A percentile compares a stretch with the other conserved stretches of the same genome.
These are phyloP conservation scores for Calonectria naviculata DNA, from an alignment of 2,329 filamentous ascomycete genomes.

Conservation along the genomic window DNA sequence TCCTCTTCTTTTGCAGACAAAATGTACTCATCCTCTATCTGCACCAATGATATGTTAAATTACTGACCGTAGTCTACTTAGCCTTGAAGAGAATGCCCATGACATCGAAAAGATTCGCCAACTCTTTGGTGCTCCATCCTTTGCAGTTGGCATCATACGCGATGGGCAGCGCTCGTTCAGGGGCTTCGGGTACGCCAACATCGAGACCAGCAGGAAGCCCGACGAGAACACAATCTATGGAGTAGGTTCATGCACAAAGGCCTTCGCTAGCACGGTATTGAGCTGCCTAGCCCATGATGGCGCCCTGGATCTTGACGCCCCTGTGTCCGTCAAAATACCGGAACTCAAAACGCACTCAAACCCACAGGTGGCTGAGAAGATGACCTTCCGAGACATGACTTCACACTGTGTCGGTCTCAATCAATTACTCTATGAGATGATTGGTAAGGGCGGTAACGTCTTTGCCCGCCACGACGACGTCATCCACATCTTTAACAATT, in stretches of 20 bases:
- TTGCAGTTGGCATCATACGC: conserved; percentile 4
- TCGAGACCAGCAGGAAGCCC: background rate
- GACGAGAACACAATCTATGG: conserved; percentile 7
- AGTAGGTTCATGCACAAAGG: conserved; percentile 17
- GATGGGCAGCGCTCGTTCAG: background rate
- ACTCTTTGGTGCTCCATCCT: background rate
- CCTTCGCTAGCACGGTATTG: background rate
- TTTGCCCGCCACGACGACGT: background rate
- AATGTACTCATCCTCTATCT: no score
- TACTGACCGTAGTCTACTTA: background rate
- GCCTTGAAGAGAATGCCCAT: background rate
- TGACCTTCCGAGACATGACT: conserved; percentile 6
- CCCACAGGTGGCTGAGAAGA: background rate
- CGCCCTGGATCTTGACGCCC: background rate
- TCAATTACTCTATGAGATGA: background rate
- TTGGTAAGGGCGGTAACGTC: background rate
- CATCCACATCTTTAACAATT: background rate
- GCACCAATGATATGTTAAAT: no score
- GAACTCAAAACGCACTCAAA: background rate
- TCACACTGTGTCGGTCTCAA: conserved; percentile 10
- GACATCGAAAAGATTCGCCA: background rate
- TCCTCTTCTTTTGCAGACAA: no score
- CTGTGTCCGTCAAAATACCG: conserved; percentile 3
- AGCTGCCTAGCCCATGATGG: background rate
- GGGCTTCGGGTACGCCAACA: background rate